These are phyloP conservation scores for Alternaria sp. DNA, from an alignment of 2,329 filamentous ascomycete species.

Conservation along the genomic window DNA sequence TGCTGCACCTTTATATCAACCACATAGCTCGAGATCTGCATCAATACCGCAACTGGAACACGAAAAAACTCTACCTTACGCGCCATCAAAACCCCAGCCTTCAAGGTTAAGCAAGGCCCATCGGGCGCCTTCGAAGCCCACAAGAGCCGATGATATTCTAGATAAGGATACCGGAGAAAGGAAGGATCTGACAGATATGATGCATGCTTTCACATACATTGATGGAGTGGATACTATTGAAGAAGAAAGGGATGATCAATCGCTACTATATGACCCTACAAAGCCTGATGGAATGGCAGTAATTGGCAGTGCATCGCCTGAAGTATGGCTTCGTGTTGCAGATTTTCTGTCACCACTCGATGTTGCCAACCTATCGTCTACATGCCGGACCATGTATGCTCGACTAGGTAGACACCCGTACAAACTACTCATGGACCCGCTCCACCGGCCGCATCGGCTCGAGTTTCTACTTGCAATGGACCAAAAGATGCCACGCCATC, in stretches of 20 bases:
- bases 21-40: conserved; percentile 23
- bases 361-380: conserved; percentile 39
- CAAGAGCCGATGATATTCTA: conserved; percentile 32
- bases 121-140: conserved; percentile 23
- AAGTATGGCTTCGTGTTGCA: conserved; percentile 38
- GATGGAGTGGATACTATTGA: conserved; percentile 35
- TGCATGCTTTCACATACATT: conserved; percentile 43
- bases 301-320: conserved; percentile 32
- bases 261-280: conserved; percentile 33
- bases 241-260: conserved; percentile 23
- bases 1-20: conserved; percentile 31
- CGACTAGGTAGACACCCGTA: conserved; percentile 36
- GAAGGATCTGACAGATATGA: conserved; percentile 46
- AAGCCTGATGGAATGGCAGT: conserved; percentile 36
- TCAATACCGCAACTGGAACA: conserved; percentile 27
- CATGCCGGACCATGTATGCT: conserved; percentile 39
- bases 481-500: conserved; percentile 61
- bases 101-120: conserved; percentile 36
- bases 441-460: conserved; percentile 58
- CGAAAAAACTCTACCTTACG: conserved; percentile 9
- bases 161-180: conserved; percentile 45
- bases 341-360: conserved; percentile 40
- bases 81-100: conserved; percentile 20
- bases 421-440: conserved; percentile 43
- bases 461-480: conserved; percentile 64